Evolutionary conservation across 495 filamentous ascomycete genomes (phyloP).

Genomic region (Penicillium riverlandense): DNA sequence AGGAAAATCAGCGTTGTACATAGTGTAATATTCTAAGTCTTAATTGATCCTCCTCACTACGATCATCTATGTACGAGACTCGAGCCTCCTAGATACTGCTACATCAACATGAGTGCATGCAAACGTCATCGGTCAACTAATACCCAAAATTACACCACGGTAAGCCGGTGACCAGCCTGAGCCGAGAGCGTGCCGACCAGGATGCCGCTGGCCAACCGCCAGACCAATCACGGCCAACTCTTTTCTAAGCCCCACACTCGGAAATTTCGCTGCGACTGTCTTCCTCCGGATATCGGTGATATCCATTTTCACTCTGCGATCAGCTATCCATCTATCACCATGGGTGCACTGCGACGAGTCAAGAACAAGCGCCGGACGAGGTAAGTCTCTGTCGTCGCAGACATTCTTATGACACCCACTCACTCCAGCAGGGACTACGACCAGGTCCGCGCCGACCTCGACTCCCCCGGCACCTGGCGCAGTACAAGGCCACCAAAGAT

Average conservation of each 20-base stretch:
- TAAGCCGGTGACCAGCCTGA: conserved; percentile 28
- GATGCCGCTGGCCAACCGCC: conserved; percentile 35
- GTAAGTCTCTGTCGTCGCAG: conserved; percentile 21
- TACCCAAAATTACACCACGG: conserved; percentile 14
- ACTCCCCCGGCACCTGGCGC: conserved; percentile 64
- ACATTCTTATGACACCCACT: too few relatives aligned
- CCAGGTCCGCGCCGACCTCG: conserved; percentile 76
- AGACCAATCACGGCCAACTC: conserved; percentile 23
- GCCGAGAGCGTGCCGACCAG: conserved; percentile 55
- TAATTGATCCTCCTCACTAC: too few relatives aligned
- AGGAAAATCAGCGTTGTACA: too few relatives aligned
- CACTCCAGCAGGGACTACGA: conserved; percentile 63
- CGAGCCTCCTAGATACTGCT: conserved; percentile 1
- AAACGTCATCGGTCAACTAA: conserved; percentile 33
- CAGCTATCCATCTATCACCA: conserved; percentile 17
- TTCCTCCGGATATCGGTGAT: conserved; percentile 40
- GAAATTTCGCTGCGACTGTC: conserved; percentile 23
- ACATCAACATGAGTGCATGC: conserved; percentile 21
- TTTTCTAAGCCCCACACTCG: conserved; percentile 26
- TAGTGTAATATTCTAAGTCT: too few relatives aligned
- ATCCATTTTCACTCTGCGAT: conserved; percentile 17
- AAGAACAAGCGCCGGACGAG: conserved; percentile 56
- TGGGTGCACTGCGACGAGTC: conserved; percentile 48
- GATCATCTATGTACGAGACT: too few relatives aligned
- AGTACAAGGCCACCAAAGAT: conserved; percentile 71